These are phyloP conservation scores for Fomitopsis pulvina DNA, from an alignment of 768 basidiomycete genomes.

Conservation along the genomic window DNA sequence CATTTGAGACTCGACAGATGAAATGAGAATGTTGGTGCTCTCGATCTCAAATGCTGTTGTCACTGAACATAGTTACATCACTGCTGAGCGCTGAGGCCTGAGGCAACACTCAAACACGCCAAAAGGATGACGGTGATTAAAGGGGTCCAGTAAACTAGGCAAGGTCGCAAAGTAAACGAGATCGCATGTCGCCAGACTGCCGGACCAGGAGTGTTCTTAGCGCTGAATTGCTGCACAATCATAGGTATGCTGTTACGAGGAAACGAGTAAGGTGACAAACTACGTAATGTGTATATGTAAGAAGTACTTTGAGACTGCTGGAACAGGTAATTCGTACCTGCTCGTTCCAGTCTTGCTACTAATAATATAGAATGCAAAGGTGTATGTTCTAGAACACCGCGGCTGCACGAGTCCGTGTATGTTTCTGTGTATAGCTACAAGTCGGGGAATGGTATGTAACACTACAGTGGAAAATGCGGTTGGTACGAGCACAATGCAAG, in stretches of 20 bases:
- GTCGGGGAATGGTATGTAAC: neutral
- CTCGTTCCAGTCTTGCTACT: neutral
- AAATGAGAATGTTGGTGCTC: too few species aligned
- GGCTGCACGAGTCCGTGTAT: neutral
- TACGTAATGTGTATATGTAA: neutral
- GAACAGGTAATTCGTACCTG: neutral
- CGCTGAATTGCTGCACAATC: neutral
- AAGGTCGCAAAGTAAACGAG: too few species aligned
- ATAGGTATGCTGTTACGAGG: neutral
- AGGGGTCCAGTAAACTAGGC: too few species aligned
- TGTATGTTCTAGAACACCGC: neutral
- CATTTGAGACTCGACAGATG: too few species aligned
- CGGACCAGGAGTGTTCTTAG: too few species aligned
- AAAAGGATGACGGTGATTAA: too few species aligned
- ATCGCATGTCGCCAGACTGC: too few species aligned
- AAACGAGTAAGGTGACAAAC: neutral
- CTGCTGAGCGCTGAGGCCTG: too few species aligned
- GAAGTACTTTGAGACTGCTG: neutral
- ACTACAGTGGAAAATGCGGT: neutral
- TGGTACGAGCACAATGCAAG: neutral
- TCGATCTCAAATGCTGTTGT: too few species aligned
- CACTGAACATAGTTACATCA: too few species aligned
- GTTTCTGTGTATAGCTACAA: slow-evolving; percentile 5
- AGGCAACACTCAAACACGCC: too few species aligned
- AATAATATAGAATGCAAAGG: neutral